phyloP scores from a whole-genome alignment of 2,329 filamentous ascomycete genomes.

The Cucurbitaria berberidis region DNA sequence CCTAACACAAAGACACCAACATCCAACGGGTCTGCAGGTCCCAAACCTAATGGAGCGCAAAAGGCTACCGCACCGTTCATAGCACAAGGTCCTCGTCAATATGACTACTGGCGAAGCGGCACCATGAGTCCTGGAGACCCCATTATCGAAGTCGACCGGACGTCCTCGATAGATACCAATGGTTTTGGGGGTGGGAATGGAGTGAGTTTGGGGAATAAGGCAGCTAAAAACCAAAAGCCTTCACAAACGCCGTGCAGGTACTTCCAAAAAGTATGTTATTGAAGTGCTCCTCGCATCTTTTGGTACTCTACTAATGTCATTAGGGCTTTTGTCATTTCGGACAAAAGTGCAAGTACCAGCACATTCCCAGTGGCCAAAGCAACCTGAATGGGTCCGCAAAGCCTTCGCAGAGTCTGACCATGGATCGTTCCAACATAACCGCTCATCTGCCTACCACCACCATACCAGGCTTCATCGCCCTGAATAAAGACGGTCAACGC shows the following conservation, averaged over 20 bases:
- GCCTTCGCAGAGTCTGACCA: background rate
- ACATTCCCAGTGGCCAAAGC: constrained; percentile 8
- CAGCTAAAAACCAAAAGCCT: constrained; percentile 1
- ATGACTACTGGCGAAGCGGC: constrained; percentile 14
- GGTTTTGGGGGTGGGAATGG: constrained; percentile 10
- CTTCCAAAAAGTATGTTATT: constrained; percentile 28
- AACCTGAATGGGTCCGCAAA: background rate
- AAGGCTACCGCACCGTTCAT: constrained; percentile 1
- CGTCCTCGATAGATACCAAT: constrained; percentile 4
- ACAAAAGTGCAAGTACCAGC: constrained; percentile 29
- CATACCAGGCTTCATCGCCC: constrained; percentile 46
- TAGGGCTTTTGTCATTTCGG: constrained; percentile 33
- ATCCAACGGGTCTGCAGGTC: background rate
- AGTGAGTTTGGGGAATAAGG: constrained; percentile 7
- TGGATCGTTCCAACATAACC: constrained; percentile 21
- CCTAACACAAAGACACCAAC: constrained; percentile 9
- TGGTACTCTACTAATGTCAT: constrained; percentile 4
- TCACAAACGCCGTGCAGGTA: constrained; percentile 21
- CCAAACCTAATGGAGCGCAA: constrained; percentile 7
- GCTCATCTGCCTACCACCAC: constrained; percentile 18
- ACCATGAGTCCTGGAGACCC: constrained; percentile 9
- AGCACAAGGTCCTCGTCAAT: constrained; percentile 2
- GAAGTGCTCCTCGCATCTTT: no score
- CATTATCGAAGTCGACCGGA: constrained; percentile 2
- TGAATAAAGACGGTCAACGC: constrained; percentile 57